A percentile compares a stretch with the other conserved stretches of the same genome.
Conservation (phyloP, 768 basidiomycete species). For the Leccinellum albellum region DNA sequence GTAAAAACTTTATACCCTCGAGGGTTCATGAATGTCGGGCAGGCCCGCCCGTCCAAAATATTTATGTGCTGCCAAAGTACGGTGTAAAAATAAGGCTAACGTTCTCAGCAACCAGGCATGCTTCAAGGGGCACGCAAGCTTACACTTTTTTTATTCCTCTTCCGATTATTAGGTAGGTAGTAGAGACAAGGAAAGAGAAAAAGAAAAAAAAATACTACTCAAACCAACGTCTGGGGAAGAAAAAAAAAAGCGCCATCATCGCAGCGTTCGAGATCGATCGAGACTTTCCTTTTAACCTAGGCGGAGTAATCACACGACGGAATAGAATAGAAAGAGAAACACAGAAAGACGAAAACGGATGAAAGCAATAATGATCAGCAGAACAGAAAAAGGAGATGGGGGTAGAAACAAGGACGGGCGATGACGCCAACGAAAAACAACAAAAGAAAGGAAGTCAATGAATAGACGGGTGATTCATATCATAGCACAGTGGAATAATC, state of each 20-base stretch:
- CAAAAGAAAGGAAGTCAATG: neutral
- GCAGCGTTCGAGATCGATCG: neutral
- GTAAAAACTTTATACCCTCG: conserved; percentile 18
- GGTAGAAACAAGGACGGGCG: neutral
- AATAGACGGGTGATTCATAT: conserved; percentile 4
- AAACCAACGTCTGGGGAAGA: neutral
- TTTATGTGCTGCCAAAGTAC: neutral
- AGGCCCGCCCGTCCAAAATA: neutral
- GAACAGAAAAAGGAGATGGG: conserved; percentile 6
- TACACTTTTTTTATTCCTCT: conserved; percentile 8
- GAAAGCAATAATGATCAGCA: conserved; percentile 35
- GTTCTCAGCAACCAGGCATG: too few relatives aligned
- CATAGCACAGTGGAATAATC: conserved; percentile 12
- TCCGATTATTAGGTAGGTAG: conserved; percentile 6
- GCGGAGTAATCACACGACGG: conserved; percentile 5
- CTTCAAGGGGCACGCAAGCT: neutral
- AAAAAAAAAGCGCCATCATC: neutral
- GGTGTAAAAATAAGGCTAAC: too few relatives aligned
- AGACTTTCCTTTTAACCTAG: conserved; percentile 6
- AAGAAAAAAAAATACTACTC: neutral
- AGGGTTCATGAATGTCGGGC: conserved; percentile 4
- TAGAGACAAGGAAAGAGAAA: neutral
- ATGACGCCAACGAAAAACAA: neutral
- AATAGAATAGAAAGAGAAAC: neutral
- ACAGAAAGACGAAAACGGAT: neutral